A percentile compares a stretch with the other conserved stretches of the same genome.
phyloP scores from a whole-genome alignment of 208 protist genomes.

The Trypanosoma lewisi region DNA sequence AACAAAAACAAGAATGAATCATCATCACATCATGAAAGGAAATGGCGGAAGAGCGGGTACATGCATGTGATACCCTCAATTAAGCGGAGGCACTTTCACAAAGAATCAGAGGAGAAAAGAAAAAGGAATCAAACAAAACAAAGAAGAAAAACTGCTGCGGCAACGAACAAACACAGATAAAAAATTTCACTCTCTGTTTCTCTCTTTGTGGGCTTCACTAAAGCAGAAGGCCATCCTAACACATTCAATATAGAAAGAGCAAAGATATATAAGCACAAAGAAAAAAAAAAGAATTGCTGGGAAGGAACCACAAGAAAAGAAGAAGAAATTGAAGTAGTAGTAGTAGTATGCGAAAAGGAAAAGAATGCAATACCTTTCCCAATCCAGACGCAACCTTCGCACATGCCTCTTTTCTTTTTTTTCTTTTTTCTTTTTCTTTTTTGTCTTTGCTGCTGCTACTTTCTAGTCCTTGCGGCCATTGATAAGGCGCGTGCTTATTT shows the following conservation, averaged over 20 bases:
- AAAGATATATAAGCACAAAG: neutral
- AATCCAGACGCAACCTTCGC: too few relatives aligned
- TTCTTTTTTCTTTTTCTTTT: neutral
- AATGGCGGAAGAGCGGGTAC: too few relatives aligned
- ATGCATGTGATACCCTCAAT: too few relatives aligned
- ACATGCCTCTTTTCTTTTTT: neutral
- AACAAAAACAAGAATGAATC: conserved; percentile 1
- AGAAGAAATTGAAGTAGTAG: neutral
- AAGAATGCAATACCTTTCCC: too few relatives aligned
- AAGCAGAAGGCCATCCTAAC: conserved; percentile 1
- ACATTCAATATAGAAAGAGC: conserved; percentile 6
- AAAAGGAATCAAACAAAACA: too few relatives aligned
- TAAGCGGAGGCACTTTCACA: too few relatives aligned
- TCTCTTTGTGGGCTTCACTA: neutral
- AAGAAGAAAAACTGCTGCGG: neutral
- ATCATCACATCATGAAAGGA: too few relatives aligned
- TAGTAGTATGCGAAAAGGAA: too few relatives aligned
- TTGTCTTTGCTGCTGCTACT: too few relatives aligned
- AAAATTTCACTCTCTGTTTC: too few relatives aligned
- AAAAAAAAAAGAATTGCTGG: neutral
- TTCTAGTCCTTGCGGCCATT: conserved; percentile 87
- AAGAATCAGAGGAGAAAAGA: too few relatives aligned
- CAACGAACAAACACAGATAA: neutral
- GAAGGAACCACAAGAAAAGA: neutral
- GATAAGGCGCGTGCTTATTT: conserved; percentile 82